Evolutionary conservation across 73 alveolate genomes (phyloP), one percentile per base, ranked within the genome.

Genomic region (Uronychia setigera): DNA sequence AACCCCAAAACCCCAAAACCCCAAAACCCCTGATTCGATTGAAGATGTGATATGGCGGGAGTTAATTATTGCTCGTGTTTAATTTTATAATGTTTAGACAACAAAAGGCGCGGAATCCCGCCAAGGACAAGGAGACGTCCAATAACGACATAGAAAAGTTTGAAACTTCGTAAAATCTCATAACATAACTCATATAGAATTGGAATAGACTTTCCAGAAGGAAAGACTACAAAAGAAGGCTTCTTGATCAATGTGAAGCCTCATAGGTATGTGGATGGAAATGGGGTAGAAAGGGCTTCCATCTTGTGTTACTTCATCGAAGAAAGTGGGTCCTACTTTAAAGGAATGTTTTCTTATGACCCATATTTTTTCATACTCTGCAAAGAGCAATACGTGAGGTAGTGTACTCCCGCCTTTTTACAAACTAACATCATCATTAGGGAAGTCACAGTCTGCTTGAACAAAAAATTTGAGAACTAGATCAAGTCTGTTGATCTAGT

Each of bases 281-380:
- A 85, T 74, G 93, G 90, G 67, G 92, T 82, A 29, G 98, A 94
- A 79, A 76, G 84, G 31, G 84, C 97, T 14, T 94, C 96, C 29
- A 74, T 94, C 58, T 79, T 89, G 32, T 60, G 87, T 74, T 94
- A 86, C 83, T 91, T 92, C 79, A 80, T 94, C 32, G 86, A 84
- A 31, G 95, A 92, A 31, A 74, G 87, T 78, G 98, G 98, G 58
- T 74, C 83, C 32, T 92, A 94, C 94, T 83, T 80, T 60, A 97
- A 97, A 81, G 95, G 94, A 57, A 81, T 95, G 74, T 92, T 84
- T 78, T 92, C 92, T 74, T 93, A 94, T 83, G 98, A 95, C 84
- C 99, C 99, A 31, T 97, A 97, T 92, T 97, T 97, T 88, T 97
- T 96, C 88, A 87, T 97, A 1, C 60, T 88, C 33, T 94, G 98